Base-by-base conservation (phyloP, 2,329 filamentous ascomycete species). In the Calycina herbarum region DNA sequence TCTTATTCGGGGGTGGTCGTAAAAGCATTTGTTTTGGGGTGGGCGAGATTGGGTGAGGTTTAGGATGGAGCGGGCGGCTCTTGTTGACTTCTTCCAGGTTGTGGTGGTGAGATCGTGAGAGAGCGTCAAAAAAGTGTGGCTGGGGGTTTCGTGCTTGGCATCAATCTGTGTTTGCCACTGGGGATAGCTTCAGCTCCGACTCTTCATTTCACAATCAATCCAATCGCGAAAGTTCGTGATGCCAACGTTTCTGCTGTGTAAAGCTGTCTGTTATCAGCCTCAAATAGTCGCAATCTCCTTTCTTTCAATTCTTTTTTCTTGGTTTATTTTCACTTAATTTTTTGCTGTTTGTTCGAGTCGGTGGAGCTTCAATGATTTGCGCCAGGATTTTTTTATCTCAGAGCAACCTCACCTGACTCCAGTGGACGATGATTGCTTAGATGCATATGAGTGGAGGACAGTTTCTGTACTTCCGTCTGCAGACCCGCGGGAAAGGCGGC, bases 1-100 rank as follows among this genome's bases (percentile, higher is more conserved):
- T 35, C 15, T 45, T 31, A 57, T 64, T 56, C 62, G 27, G 56
- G 27, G 45, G 45, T n/a, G 58, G 42, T 4, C 38, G 38, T 17
- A 17, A 17, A 54, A n/a, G 59, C 59, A 59, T 57, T 62, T 59
- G 51, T 56, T 62, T 63, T 57, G 48, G 66, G 61, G 57, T 58
- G 60, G 61, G 57, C 38, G n/a, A 27, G 8, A 20, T 27, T 51
- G 20, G 45, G 45, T 51, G n/a, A 20, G 45, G 42, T 20, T 27
- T 24, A n/a, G 45, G 48, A 27, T 24, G 20, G 48, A 24, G 45
- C 45, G 42, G 42, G 17, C 20, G 42, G 42, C 42, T 48, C 45
- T 54, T 54, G 48, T 54, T 54, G 48, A 54, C 48, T 54, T 54
- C 20, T 27, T 13, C 48, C 24, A 24, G 48, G 48, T 24, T 54